Base-by-base conservation (phyloP, 495 filamentous ascomycete genomes). In the Ascodesmis nigricans region DNA sequence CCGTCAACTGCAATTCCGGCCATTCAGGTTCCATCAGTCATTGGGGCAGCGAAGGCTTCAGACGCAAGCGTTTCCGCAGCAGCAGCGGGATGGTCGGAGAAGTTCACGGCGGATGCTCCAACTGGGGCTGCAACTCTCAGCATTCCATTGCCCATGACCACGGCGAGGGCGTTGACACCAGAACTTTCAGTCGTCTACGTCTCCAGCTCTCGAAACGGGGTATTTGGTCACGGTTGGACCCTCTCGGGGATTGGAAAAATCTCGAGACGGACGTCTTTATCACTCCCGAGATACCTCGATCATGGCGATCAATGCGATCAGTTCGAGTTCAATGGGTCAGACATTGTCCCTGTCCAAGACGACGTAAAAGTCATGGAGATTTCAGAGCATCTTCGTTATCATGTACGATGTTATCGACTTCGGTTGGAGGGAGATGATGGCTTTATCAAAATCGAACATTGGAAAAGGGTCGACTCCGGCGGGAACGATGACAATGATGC, bases 201-300 rank as follows among this genome's bases (percentile, higher is more conserved):
- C 21, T 53, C 50, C 10, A 43, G 51, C 10, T 5, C 3, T 5
- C 46, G 52, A 0, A 57, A 57, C 34, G 45, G 57, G 4, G 27
- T 44, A 3, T 58, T 57, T 32, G 56, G 57, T 8, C 29, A 53
- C 7, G 57, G 57, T 1, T 59, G 57, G 57, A 8, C 31, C 0
- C 21, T 53, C 6, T 27, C 18, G 1, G n/a, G n/a, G n/a, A 3
- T 55, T 2, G 7, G 17, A 0, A 6, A 10, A 5, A 53, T 59
- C 24, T 33, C 41, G 2, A 40, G 56, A 1, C 50, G 45, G 38
- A 54, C 53, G 1, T n/a, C 16, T 16, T 41, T 43, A 9, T 39
- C 39, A 3, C 1, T 55, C 0, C 56, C 56, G 1, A 14, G 5
- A 4, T 58, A 59, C 27, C 1, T 4, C 0, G 45, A 45, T 16